phyloP scores from a whole-genome alignment of 352 stramenopile species.

The Globisporangium cederbergense region DNA sequence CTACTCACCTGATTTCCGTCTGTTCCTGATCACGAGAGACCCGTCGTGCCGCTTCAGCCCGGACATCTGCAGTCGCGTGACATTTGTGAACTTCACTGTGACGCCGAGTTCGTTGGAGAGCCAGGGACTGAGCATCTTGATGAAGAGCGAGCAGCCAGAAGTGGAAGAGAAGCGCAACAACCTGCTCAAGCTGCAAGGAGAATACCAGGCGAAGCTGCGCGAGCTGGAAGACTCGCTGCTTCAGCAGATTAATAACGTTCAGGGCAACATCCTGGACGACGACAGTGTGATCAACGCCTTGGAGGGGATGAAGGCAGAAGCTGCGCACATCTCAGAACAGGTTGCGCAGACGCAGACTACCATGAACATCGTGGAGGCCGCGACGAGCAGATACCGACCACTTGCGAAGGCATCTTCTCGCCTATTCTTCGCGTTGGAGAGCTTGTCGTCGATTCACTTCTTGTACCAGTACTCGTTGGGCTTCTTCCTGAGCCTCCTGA shows the following conservation, averaged over 20 bases:
- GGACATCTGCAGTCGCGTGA: constrained; percentile 99
- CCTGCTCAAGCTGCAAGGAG: constrained; percentile 96
- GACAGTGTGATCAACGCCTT: constrained; percentile 98
- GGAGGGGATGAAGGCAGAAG: constrained; percentile 97
- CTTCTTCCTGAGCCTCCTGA: constrained; percentile 97
- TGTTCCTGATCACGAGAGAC: constrained; percentile 99
- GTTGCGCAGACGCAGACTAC: constrained; percentile 77
- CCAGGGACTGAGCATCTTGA: constrained; percentile 94
- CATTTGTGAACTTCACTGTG: constrained; percentile 99
- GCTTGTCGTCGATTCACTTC: constrained; percentile 95
- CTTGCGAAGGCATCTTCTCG: constrained; percentile 88
- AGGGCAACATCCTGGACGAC: constrained; percentile 99
- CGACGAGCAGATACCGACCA: constrained; percentile 94
- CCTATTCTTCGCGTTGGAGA: constrained; percentile 92
- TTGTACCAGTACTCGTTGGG: constrained; percentile 98
- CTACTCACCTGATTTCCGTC: constrained; percentile 98
- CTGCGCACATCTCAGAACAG: constrained; percentile 94
- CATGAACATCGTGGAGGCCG: constrained; percentile 83
- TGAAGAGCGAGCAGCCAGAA: constrained; percentile 97
- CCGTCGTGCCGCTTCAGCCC: constrained; percentile 96
- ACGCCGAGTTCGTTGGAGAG: constrained; percentile 97
- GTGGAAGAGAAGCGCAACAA: constrained; percentile 95
- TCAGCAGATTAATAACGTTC: constrained; percentile 97
- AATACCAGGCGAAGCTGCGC: constrained; percentile 96
- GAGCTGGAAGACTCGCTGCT: constrained; percentile 98